Evolutionary conservation across 208 protist genomes (phyloP).

Genomic region (Trypanosomatidae sp.): DNA sequence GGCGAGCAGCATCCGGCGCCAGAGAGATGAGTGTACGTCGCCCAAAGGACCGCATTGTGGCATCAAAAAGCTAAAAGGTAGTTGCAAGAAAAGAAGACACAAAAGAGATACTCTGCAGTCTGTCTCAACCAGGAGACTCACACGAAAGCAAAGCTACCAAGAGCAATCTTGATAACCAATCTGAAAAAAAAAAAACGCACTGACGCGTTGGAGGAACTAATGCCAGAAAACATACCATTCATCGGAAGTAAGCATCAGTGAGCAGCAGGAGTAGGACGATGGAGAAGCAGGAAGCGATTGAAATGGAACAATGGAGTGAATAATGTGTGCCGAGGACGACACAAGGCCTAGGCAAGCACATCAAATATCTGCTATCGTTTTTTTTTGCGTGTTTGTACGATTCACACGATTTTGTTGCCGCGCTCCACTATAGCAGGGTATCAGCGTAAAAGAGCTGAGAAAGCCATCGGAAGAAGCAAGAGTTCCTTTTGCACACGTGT

Average conservation of each 20-base stretch:
- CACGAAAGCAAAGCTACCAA: neutral
- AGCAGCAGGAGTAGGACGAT: neutral
- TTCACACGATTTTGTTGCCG: no score
- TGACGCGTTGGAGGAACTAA: neutral
- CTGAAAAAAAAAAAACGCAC: neutral
- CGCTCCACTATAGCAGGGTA: neutral
- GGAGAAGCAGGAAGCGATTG: neutral
- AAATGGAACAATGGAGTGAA: neutral
- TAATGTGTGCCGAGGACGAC: neutral
- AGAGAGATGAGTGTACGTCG: neutral
- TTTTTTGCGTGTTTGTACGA: no score
- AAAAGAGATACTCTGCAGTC: neutral
- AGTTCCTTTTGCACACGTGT: neutral
- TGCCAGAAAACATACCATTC: neutral
- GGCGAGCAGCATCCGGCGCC: slow-evolving; percentile 1
- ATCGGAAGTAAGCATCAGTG: neutral
- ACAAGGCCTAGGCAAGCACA: neutral
- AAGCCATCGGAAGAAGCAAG: neutral
- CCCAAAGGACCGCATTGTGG: slow-evolving; percentile 17
- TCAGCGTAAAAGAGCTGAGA: neutral
- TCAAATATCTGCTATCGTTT: neutral
- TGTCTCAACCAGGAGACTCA: neutral
- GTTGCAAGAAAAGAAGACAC: neutral
- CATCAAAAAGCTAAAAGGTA: neutral
- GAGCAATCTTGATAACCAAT: neutral